Conservation (phyloP, 2,329 filamentous ascomycete genomes). For the Purpureocillium lavendulum region DNA sequence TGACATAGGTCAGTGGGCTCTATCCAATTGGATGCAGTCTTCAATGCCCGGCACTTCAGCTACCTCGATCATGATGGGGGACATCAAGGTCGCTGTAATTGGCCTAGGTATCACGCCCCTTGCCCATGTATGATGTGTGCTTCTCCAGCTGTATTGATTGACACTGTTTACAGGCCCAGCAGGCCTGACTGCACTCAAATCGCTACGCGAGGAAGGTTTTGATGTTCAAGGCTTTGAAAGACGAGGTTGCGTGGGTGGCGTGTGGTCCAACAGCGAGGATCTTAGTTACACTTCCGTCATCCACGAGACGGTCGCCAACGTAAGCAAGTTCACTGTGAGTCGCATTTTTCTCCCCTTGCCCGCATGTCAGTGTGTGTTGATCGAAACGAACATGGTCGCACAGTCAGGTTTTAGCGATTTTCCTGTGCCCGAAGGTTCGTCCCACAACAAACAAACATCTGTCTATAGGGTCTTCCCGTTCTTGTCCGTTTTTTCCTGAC, state of each 20-base stretch:
- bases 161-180: neutral
- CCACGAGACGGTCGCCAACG: neutral
- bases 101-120: too few species aligned
- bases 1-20: too few species aligned
- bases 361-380: neutral
- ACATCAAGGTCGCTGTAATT: too few species aligned
- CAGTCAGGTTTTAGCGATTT: constrained; percentile 26
- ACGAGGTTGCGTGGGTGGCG: constrained; percentile 28
- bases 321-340: neutral
- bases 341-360: neutral
- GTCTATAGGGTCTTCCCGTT: neutral
- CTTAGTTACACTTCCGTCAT: neutral
- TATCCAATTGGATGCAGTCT: too few species aligned
- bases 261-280: constrained; percentile 20
- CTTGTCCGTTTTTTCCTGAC: too few species aligned
- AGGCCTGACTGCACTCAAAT: constrained; percentile 18
- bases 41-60: too few species aligned
- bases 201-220: constrained; percentile 33
- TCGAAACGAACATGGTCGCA: neutral
- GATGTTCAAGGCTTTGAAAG: constrained; percentile 33
- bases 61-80: too few species aligned
- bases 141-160: too few species aligned
- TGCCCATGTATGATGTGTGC: too few species aligned
- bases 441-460: neutral
- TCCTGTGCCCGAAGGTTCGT: constrained; percentile 18